Base-by-base conservation (phyloP, 2,329 filamentous ascomycete genomes). In the Sporothrix brunneoviolacea region DNA sequence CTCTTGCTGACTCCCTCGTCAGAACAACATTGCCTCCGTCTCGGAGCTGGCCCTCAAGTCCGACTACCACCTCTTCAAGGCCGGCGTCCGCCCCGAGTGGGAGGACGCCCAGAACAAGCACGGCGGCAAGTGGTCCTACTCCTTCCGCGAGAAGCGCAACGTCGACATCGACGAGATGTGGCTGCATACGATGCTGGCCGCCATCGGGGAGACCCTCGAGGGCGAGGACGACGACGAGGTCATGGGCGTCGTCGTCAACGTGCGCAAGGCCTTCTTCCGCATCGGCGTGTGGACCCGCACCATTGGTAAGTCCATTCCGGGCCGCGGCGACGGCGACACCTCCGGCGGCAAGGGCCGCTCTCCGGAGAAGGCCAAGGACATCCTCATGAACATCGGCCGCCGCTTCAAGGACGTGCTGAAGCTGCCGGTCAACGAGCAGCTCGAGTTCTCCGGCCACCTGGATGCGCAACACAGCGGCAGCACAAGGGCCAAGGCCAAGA, bases 1-100 rank as follows among this genome's bases (percentile, higher is more conserved):
- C 27, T 45, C 54, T 42, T 47, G 49, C 53, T 52, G 30, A 28
- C 43, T 24, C 45, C 48, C 46, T n/a, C 33, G 27, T n/a, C 53
- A 98, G 94, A 98, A 98, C 80, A 98, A 98, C 71, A 96, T 98
- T 68, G 89, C 91, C 45, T 86, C 91, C 38, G 91, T 94, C 61
- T 96, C 91, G 61, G 90, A 97, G 63, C 84, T 98, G 38, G 88
- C 91, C 39, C 83, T 95, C 65, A 98, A 98, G 77, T 95, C 93
- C 65, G 93, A 98, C 70, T 98, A 98, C 74, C 94, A 98, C 67
- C 86, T 98, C 39, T 98, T 98, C 86, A 98, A 98, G 78, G 86
- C 85, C 62, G 91, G 91, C 58, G 88, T 98, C 56, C 88, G 93
- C 57, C 93, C 93, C 32, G 94, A 98, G 73, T 98, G 93, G 93